Evolutionary conservation across 805 yeast genomes (phyloP), one percentile per base, ranked within the genome.

Genomic region (Yarrowia sp.): DNA sequence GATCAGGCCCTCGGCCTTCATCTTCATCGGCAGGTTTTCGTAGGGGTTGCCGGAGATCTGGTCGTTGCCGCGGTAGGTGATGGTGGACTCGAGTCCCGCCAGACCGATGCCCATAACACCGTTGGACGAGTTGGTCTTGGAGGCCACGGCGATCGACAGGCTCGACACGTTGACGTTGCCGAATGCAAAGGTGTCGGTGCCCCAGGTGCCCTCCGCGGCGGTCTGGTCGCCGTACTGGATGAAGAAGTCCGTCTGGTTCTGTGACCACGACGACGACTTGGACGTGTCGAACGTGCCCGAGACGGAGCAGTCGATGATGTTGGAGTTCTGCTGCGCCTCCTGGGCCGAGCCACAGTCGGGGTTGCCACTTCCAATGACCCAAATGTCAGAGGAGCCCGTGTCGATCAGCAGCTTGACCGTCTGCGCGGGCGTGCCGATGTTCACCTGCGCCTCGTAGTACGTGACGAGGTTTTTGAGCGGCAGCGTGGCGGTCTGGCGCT

Each of bases 101-200:
- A 73, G 71, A 7, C 77, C 77, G n/a, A 75, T 68, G 14, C 78
- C 78, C 62, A 76, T 66, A 29, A 71, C 70, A 62, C 96, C 93
- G 63, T 80, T 74, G 8, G 83, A 72, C 3, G 92, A 84, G 64
- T 84, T 82, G 1, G 90, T 81, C 33, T 73, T 71, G 69, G 83
- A 83, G 2, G 88, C 96, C 22, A 90, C 83, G 1, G 96, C 97
- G 71, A 91, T 80, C 5, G 90, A 82, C 29, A 87, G 74, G 62
- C 77, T 74, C 0, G 76, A 64, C 12, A 88, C 75, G 2, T 77
- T 72, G 13, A 78, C 72, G 53, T 77, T 81, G 47, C 84, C 83
- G 61, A 88, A 67, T 1, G 67, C 64, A 4, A 91, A 77, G 38
- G 76, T 74, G 68, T 91, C 97, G 42, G 76, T 70, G n/a, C 86